Evolutionary conservation across 306 rosid species (phyloP).

Genomic region (Chamaecrista fasciculata): DNA sequence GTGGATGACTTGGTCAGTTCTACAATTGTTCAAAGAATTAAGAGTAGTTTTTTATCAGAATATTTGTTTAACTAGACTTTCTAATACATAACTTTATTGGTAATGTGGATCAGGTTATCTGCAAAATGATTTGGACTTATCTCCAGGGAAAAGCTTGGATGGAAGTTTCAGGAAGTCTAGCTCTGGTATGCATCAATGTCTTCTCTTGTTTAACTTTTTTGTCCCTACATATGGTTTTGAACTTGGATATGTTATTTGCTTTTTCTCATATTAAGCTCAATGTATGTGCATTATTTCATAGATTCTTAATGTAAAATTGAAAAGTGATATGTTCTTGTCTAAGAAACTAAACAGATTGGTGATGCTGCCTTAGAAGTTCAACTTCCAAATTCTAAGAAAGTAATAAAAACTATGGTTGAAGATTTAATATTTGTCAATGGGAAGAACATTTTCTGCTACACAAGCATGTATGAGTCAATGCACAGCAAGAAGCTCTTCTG

Average conservation of each 20-base stretch:
- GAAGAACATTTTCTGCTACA: constrained; percentile 6
- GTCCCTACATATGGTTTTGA: not conserved
- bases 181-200: constrained; percentile 50
- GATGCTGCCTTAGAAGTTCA: constrained; percentile 12
- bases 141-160: constrained; percentile 71
- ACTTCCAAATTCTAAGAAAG: not conserved
- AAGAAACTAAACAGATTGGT: not conserved
- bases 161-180: constrained; percentile 81
- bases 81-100: constrained; percentile 20
- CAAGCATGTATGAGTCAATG: not conserved
- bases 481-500: not conserved
- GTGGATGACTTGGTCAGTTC: not conserved
- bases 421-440: not conserved
- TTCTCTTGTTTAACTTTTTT: constrained; percentile 23
- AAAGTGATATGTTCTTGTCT: constrained; percentile 5
- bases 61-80: constrained; percentile 20
- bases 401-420: constrained; percentile 7
- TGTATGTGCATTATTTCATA: constrained; percentile 13
- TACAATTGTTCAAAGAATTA: not conserved
- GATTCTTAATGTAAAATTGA: constrained; percentile 7
- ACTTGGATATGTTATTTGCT: constrained; percentile 6
- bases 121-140: constrained; percentile 68
- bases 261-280: not conserved
- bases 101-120: constrained; percentile 48
- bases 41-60: not conserved